Base-by-base conservation (phyloP, 1,139 yeast species). In the Yamadazyma dushanensis region DNA sequence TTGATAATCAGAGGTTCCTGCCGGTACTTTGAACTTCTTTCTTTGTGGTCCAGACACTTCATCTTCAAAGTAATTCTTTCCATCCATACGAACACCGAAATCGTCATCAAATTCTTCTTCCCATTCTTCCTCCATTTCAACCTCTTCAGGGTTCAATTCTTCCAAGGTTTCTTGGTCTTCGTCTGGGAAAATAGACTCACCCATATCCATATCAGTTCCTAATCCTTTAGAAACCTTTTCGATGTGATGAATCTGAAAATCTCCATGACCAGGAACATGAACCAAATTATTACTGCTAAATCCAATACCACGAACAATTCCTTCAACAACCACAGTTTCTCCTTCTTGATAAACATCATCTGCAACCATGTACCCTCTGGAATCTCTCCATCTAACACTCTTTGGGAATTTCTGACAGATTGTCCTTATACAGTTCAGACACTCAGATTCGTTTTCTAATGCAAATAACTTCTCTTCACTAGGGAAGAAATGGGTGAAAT, bases 1-100 rank as follows among this genome's bases (percentile, higher is more conserved):
- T 63, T 92, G 98, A 57, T 90, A 90, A 40, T 85, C 95, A 0
- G 97, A 89, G 32, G 95, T 83, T 16, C 97, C 97, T 53, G 77
- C 77, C 14, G 97, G 97, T 20, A 87, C 66, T 50, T 69, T 76
- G 42, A 51, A 56, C 40, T 61, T 66, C 38, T 54, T 63, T 60
- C 38, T 55, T 47, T 43, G 53, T 34, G 44, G 51, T 28, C 57
- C 66, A 9, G 31, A 29, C 1, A 22, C 26, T 18, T 61, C 68
- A 46, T 65, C 76, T 38, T 68, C 70, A 46, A 84, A 74, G 53
- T 80, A 83, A 26, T 71, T 75, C 49, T 74, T 82, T 30, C 83
- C 90, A 48, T 85, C 94, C 59, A 83, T 74, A 54, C 87, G 72
- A 16, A 86, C 80, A 19, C 88, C 82, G 15, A 70, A 61, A 11